Conservation (phyloP, 2,329 filamentous ascomycete genomes). For the Sordariomycetes sp. region DNA sequence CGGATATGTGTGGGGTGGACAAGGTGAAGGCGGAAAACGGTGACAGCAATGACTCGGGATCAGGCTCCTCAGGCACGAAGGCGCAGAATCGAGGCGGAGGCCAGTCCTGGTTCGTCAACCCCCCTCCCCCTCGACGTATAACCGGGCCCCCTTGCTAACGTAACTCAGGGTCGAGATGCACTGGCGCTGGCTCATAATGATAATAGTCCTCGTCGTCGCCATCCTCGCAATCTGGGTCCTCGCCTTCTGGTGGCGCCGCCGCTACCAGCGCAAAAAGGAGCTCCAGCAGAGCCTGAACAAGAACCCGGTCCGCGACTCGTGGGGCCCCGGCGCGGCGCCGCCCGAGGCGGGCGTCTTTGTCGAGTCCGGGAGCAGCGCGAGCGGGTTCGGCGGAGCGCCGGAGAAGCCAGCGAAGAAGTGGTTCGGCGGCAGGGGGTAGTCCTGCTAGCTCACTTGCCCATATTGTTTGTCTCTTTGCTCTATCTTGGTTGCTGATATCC, state of each 20-base stretch:
- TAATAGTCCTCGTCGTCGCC: slow-evolving; percentile 59
- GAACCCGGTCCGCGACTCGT: slow-evolving; percentile 11
- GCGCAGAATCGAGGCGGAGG: slow-evolving; percentile 13
- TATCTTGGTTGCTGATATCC: background rate
- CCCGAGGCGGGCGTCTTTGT: slow-evolving; percentile 1
- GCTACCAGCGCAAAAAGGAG: slow-evolving; percentile 59
- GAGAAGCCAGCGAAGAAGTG: background rate
- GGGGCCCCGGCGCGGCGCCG: slow-evolving; percentile 4
- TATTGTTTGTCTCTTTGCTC: background rate
- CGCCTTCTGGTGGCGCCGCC: slow-evolving; percentile 58
- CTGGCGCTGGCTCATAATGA: slow-evolving; percentile 71
- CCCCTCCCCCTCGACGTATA: slow-evolving; percentile 4
- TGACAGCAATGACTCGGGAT: background rate
- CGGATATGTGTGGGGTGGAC: slow-evolving; percentile 43
- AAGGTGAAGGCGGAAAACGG: slow-evolving; percentile 8
- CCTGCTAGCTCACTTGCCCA: background rate
- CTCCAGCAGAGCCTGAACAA: slow-evolving; percentile 31
- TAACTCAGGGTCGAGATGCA: slow-evolving; percentile 49
- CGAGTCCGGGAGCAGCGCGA: background rate
- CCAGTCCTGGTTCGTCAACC: slow-evolving; percentile 30
- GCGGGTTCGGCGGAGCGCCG: no score
- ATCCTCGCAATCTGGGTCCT: slow-evolving; percentile 54
- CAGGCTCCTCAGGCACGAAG: background rate
- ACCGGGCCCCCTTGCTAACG: background rate
- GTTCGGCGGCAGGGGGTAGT: background rate